These are phyloP conservation scores for Calonectria honghensis DNA, from an alignment of 2,329 filamentous ascomycete genomes.

Conservation along the genomic window DNA sequence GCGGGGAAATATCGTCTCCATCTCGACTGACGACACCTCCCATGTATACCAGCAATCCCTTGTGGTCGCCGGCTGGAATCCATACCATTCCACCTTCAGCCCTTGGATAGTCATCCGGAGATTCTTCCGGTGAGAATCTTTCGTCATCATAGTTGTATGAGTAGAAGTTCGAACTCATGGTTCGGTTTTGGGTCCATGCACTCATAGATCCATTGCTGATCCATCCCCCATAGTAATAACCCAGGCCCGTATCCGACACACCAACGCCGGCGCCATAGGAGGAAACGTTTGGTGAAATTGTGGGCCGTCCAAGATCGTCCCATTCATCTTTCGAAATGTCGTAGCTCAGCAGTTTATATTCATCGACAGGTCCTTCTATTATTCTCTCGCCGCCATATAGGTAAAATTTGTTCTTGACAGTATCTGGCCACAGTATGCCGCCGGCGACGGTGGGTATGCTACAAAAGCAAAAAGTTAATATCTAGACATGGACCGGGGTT, in stretches of 20 bases:
- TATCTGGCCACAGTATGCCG: conserved; percentile 73
- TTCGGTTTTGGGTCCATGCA: conserved; percentile 20
- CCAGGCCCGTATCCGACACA: conserved; percentile 70
- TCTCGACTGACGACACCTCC: conserved; percentile 67
- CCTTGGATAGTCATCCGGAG: conserved; percentile 52
- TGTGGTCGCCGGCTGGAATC: conserved; percentile 72
- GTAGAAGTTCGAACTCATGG: conserved; percentile 29
- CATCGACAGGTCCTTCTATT: background rate
- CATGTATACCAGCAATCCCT: conserved; percentile 75
- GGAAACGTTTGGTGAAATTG: conserved; percentile 47
- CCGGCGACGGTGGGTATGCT: conserved; percentile 67
- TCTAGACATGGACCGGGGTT: background rate
- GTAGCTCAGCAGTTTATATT: conserved; percentile 68
- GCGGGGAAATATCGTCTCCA: conserved; percentile 45
- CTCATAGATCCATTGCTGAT: conserved; percentile 69
- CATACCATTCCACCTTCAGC: conserved; percentile 76
- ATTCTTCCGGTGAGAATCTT: background rate
- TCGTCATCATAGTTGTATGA: conserved; percentile 20
- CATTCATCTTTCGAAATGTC: conserved; percentile 74
- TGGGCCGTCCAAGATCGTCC: conserved; percentile 64
- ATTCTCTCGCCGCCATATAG: conserved; percentile 76
- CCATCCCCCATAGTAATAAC: conserved; percentile 78
- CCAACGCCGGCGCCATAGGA: conserved; percentile 73
- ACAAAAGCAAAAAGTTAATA: conserved; percentile 34
- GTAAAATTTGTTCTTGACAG: conserved; percentile 76